phyloP scores from a whole-genome alignment of 2,329 filamentous ascomycete species.

The Ophiostoma pallidulum region DNA sequence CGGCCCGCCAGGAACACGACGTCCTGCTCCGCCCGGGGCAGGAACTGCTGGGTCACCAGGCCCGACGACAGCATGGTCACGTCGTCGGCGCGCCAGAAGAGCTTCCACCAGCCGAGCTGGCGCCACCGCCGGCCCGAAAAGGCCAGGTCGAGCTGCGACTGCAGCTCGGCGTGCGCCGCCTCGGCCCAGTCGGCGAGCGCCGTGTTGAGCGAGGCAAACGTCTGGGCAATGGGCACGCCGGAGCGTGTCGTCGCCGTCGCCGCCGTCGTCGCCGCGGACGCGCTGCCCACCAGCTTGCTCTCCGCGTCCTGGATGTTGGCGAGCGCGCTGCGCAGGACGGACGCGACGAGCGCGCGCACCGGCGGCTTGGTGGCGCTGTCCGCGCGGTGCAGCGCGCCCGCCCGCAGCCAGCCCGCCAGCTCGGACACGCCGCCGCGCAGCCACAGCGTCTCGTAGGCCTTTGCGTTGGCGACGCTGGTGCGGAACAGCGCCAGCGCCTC shows the following conservation, averaged over 20 bases:
- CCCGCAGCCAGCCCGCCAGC: conserved; percentile 57
- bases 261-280: conserved; percentile 13
- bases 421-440: conserved; percentile 58
- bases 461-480: conserved; percentile 57
- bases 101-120: conserved; percentile 83
- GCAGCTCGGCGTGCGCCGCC: conserved; percentile 71
- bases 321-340: conserved; percentile 49
- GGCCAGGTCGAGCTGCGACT: conserved; percentile 66
- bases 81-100: conserved; percentile 92
- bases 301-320: conserved; percentile 43
- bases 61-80: conserved; percentile 74
- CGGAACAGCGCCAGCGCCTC: conserved; percentile 59
- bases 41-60: conserved; percentile 66
- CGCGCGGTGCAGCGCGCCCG: conserved; percentile 29
- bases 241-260: no score
- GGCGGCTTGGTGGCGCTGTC: conserved; percentile 51
- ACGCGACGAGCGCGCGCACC: conserved; percentile 56
- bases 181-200: conserved; percentile 67
- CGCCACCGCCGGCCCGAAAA: conserved; percentile 71
- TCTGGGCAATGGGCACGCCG: conserved; percentile 24
- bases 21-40: conserved; percentile 67
- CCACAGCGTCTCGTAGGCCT: conserved; percentile 66
- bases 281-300: conserved; percentile 27
- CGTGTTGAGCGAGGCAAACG: conserved; percentile 41
- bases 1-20: conserved; percentile 76